Percentiles rank a stretch among this genome's conserved stretches.
Conservation (phyloP, 805 yeast genomes). For the Clavispora asparagi region DNA sequence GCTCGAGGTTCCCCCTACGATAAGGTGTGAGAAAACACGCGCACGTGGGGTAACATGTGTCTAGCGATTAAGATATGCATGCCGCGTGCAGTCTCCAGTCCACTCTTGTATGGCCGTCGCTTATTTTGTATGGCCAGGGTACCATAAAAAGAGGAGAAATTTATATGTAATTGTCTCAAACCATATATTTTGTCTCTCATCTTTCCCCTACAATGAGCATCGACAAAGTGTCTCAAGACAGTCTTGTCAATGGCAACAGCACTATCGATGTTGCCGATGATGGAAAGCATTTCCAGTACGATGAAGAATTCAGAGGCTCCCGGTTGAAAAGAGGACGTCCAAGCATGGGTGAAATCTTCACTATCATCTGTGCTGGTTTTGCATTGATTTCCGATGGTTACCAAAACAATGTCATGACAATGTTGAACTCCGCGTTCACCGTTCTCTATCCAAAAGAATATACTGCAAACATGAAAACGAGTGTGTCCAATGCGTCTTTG, state of each 20-base stretch:
- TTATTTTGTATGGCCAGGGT: neutral
- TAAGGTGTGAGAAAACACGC: neutral
- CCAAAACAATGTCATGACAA: conserved; percentile 70
- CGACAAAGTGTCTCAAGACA: neutral
- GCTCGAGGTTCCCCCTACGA: no score
- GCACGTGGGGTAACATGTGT: neutral
- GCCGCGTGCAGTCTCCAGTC: neutral
- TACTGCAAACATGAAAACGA: conserved; percentile 46
- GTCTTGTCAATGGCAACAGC: neutral
- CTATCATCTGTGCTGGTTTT: conserved; percentile 64
- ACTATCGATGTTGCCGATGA: neutral
- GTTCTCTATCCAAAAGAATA: conserved; percentile 37
- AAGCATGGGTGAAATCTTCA: conserved; percentile 25
- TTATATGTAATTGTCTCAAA: neutral
- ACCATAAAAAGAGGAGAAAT: neutral
- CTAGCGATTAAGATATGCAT: neutral
- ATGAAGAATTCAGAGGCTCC: conserved; percentile 24
- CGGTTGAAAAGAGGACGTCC: conserved; percentile 23
- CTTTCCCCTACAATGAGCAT: neutral
- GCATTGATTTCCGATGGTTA: conserved; percentile 77
- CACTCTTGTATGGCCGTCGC: neutral
- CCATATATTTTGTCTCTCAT: neutral
- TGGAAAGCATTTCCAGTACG: conserved; percentile 23
- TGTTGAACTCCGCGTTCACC: conserved; percentile 56
- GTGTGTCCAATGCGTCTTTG: conserved; percentile 63